Evolutionary conservation across 768 basidiomycete genomes (phyloP).

Genomic region (Harrya chromipes): DNA sequence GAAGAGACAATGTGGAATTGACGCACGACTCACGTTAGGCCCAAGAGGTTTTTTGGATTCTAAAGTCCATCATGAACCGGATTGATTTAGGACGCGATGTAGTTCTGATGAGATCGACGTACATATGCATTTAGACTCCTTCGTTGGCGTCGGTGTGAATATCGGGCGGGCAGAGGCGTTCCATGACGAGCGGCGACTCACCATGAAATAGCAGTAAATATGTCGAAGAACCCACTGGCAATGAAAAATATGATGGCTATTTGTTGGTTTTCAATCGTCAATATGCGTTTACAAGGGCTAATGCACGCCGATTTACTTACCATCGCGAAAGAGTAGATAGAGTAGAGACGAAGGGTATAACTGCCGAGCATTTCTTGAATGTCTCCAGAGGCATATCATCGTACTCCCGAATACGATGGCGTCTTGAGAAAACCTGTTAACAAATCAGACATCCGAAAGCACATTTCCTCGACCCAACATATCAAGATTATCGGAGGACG

Average conservation of each 20-base stretch:
- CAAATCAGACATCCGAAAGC: background rate
- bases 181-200: background rate
- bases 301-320: background rate
- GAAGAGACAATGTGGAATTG: too few species aligned
- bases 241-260: conserved; percentile 7
- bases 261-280: background rate
- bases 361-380: background rate
- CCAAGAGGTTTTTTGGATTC: background rate
- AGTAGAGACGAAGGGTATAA: conserved; percentile 10
- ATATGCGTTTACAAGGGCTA: too few species aligned
- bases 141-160: background rate
- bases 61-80: background rate
- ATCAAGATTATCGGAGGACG: background rate
- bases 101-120: background rate
- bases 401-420: background rate
- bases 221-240: background rate
- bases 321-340: conserved; percentile 11
- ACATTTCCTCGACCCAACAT: background rate
- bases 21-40: background rate
- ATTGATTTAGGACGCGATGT: background rate
- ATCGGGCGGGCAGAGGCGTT: background rate
- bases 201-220: background rate
- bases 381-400: conserved; percentile 3
- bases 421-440: conserved; percentile 7
- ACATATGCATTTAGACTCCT: background rate